Evolutionary conservation across 2,329 filamentous ascomycete species (phyloP), one percentile per base, ranked within the genome.

Genomic region (Aphanocladium album): DNA sequence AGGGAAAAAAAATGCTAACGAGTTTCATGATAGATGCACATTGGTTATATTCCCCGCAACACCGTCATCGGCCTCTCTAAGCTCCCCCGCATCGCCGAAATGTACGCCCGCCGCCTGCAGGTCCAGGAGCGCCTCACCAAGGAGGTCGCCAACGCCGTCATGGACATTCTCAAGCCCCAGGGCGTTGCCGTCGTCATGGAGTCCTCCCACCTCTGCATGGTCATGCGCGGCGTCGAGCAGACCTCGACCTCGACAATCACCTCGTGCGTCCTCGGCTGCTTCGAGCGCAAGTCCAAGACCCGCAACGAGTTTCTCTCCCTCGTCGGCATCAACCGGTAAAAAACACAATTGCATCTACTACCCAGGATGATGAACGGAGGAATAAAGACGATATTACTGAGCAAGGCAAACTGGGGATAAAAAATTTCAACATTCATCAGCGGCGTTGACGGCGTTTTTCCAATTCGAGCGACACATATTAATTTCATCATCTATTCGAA

Each of bases 181-280:
- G 95, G 95, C 51, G 93, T 99, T 2, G 93, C 91, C 21, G 95
- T 99, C 2, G 93, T 99, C 62, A 96, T 99, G 89, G 95, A 99
- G 72, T 96, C 91, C 16, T 93, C 87, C 70, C 95, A 99, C 77
- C 80, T 98, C 51, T 99, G 95, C 80, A 99, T 98, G 93, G 92
- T 96, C 17, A 98, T 97, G 93, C 86, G 95, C 51, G 95, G 95
- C n/a, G 93, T 99, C 11, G 86, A 97, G 73, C 97, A 99, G 81
- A 92, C 91, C 0, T 85, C 83, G 45, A 88, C 90, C 55, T 89
- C 85, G 19, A 98, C 95, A 7, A 95, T 96, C 41, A 99, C 95
- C 19, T 97, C 92, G 78, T 98, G 93, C 73, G 96, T 99, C 77
- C 84, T 98, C n/a, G 95, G 95, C 43, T 93, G 92, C 69, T 96